phyloP scores from a whole-genome alignment of 1,139 yeast genomes.

The Saccharomycopsis hybrid region DNA sequence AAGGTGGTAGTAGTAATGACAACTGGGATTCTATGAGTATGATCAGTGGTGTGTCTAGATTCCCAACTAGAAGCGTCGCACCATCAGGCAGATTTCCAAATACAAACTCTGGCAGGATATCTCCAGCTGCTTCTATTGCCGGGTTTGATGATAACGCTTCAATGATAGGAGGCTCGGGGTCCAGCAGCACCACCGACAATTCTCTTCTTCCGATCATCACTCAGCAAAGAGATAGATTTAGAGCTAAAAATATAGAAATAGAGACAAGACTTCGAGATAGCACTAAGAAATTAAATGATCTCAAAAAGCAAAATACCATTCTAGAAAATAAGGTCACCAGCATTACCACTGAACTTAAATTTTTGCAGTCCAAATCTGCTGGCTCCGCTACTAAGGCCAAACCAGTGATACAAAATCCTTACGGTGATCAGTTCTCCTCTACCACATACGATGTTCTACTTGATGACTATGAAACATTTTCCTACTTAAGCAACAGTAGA shows the following conservation, averaged over 20 bases:
- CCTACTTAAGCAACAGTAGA: conserved; percentile 64
- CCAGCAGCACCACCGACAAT: conserved; percentile 21
- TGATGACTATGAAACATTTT: conserved; percentile 64
- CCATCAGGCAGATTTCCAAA: conserved; percentile 22
- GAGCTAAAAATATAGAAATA: conserved; percentile 70
- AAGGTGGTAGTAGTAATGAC: conserved; percentile 1
- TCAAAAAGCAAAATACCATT: conserved; percentile 56
- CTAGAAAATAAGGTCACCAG: conserved; percentile 71
- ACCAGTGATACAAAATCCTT: conserved; percentile 23
- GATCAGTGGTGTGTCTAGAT: conserved; percentile 51
- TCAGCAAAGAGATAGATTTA: conserved; percentile 89
- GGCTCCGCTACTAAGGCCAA: conserved; percentile 10
- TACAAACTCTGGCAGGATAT: conserved; percentile 30
- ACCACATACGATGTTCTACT: conserved; percentile 43
- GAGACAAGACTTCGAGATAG: conserved; percentile 74
- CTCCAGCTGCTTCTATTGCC: conserved; percentile 46
- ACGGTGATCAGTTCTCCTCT: conserved; percentile 41
- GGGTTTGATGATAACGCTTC: conserved; percentile 27
- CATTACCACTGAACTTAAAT: conserved; percentile 75
- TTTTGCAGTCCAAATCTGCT: conserved; percentile 44
- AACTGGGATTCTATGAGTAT: conserved; percentile 56
- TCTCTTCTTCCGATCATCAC: conserved; percentile 82
- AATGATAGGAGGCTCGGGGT: not conserved
- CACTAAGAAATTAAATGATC: conserved; percentile 45
- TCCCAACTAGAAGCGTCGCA: conserved; percentile 30